phyloP scores from a whole-genome alignment of 371 early-diverging fungal genomes.

The Apophysomyces trapeziformis region DNA sequence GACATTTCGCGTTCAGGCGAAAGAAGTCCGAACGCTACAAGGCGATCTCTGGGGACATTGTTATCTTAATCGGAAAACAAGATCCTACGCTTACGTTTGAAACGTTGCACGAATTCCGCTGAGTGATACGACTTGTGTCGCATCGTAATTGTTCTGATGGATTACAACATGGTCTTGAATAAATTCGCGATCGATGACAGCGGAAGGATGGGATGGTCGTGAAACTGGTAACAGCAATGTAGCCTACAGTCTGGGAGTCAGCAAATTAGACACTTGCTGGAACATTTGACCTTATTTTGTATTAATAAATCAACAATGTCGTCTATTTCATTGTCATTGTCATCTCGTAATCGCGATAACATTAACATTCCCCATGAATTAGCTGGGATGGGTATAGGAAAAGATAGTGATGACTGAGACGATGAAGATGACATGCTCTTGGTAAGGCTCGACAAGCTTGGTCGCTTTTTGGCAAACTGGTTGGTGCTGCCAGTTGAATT shows the following conservation, averaged over 20 bases:
- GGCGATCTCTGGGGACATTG: slow-evolving; percentile 28
- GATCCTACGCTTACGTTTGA: slow-evolving; percentile 34
- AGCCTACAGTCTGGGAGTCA: slow-evolving; percentile 25
- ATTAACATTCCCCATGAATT: slow-evolving; percentile 56
- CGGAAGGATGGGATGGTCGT: slow-evolving; percentile 47
- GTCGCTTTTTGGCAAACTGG: slow-evolving; percentile 17
- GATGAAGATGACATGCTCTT: slow-evolving; percentile 28
- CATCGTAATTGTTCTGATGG: slow-evolving; percentile 26
- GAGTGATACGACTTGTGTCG: slow-evolving; percentile 36
- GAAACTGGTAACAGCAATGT: slow-evolving; percentile 48
- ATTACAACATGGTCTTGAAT: slow-evolving; percentile 52
- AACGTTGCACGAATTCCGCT: slow-evolving; percentile 51
- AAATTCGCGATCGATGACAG: slow-evolving; percentile 51
- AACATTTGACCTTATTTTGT: slow-evolving; percentile 29
- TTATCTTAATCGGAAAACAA: not conserved
- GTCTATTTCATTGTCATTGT: slow-evolving; percentile 39
- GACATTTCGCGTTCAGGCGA: slow-evolving; percentile 31
- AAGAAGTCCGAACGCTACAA: slow-evolving; percentile 37
- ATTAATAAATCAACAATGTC: slow-evolving; percentile 39
- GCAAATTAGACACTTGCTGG: not conserved
- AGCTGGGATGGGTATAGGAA: slow-evolving; percentile 55
- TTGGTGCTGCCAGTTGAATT: not conserved
- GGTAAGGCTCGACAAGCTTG: slow-evolving; percentile 29
- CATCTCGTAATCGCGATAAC: slow-evolving; percentile 36
- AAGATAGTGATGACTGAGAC: slow-evolving; percentile 26